A percentile compares a stretch with the other conserved stretches of the same genome.
These are phyloP conservation scores for Microstegium vimineum DNA, from an alignment of 176 grass and related monocot genomes.

Conservation along the genomic window DNA sequence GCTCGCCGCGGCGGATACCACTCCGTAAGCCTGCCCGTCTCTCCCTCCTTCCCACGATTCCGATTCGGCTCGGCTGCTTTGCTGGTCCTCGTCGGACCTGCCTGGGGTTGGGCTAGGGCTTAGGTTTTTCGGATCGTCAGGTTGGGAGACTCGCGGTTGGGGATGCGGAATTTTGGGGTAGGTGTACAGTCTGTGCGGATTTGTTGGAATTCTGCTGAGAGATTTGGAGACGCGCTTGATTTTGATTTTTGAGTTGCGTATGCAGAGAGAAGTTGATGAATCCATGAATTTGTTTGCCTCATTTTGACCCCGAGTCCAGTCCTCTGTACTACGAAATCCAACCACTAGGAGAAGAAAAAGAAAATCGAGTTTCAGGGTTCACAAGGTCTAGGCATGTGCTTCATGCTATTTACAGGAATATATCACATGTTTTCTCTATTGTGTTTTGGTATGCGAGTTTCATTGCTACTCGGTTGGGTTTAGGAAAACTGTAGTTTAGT, in stretches of 20 bases:
- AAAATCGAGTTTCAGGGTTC: not conserved
- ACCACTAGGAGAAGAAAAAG: not conserved
- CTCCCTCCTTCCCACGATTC: not conserved
- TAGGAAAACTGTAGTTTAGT: not conserved
- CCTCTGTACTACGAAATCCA: not conserved
- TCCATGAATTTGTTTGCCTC: not conserved
- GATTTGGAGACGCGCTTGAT: not conserved
- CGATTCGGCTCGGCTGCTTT: not conserved
- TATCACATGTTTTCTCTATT: not conserved
- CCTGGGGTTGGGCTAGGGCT: not conserved
- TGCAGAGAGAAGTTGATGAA: not conserved
- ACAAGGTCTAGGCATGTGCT: not conserved
- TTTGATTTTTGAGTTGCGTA: not conserved
- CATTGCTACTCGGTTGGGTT: not conserved
- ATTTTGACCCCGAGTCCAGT: not conserved
- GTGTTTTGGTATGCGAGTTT: not conserved
- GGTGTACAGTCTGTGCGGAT: not conserved
- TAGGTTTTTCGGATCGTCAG: not conserved
- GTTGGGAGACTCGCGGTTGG: not conserved
- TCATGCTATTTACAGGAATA: not conserved
- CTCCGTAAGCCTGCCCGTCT: slow-evolving; percentile 35
- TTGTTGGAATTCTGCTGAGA: not conserved
- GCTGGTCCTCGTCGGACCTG: not conserved
- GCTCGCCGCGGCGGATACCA: slow-evolving; percentile 28
- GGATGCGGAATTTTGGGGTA: not conserved